Evolutionary conservation across 169 alveolate genomes (phyloP).

Genomic region (Eimeria acervulina): DNA sequence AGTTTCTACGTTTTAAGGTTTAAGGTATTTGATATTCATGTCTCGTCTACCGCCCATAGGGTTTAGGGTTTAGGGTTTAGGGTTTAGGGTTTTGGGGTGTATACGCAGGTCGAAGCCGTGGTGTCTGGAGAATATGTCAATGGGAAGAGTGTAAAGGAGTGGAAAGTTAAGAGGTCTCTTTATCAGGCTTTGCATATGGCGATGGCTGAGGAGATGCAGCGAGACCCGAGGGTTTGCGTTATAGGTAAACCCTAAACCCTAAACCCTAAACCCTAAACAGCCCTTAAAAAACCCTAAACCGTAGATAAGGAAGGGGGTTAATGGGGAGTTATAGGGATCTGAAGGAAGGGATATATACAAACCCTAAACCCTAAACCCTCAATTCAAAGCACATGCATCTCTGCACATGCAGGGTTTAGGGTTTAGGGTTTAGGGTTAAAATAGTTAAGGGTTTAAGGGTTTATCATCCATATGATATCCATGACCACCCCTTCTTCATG

Average conservation of each 20-base stretch:
- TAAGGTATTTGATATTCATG: background rate
- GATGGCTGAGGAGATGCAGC: conserved; percentile 94
- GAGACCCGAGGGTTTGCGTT: conserved; percentile 94
- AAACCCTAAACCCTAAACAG: conserved; percentile 20
- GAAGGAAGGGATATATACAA: background rate
- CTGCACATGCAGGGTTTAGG: background rate
- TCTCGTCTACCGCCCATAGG: background rate
- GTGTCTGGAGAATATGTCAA: conserved; percentile 84
- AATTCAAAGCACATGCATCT: background rate
- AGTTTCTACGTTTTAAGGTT: background rate
- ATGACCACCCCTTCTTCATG: too few species aligned
- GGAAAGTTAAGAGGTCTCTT: conserved; percentile 90
- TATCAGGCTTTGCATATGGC: conserved; percentile 96
- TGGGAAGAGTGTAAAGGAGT: conserved; percentile 82
- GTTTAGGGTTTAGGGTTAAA: background rate
- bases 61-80: conserved; percentile 48
- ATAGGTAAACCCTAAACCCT: conserved; percentile 81
- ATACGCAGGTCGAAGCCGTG: conserved; percentile 8
- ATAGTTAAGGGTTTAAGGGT: too few species aligned
- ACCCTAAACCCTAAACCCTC: conserved; percentile 13
- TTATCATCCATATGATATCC: too few species aligned
- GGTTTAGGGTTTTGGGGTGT: conserved; percentile 46
- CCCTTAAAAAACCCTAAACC: conserved; percentile 13
- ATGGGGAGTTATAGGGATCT: too few species aligned
- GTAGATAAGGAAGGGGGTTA: too few species aligned